Evolutionary conservation across 495 filamentous ascomycete genomes (phyloP).

Genomic region (Penicillium flavigenum): DNA sequence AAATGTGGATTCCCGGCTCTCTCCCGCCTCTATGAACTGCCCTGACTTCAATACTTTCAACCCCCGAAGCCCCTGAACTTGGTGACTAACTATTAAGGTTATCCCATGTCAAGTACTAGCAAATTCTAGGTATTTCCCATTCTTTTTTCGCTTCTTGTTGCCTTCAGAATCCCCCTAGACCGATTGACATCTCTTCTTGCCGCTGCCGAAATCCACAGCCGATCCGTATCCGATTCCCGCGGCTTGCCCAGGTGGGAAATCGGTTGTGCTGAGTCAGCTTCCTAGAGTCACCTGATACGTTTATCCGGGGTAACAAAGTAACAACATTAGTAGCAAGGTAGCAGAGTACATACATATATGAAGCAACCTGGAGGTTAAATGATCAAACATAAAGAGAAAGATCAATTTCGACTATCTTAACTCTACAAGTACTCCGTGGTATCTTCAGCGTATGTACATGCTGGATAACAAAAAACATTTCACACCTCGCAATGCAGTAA

Average conservation of each 20-base stretch:
- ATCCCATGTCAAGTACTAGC: neutral
- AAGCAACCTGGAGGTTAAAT: neutral
- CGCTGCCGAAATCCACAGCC: constrained; percentile 15
- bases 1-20: constrained; percentile 17
- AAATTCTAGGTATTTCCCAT: neutral
- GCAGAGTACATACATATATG: neutral
- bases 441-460: constrained; percentile 28
- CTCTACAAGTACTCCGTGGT: constrained; percentile 17
- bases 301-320: constrained; percentile 2
- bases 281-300: neutral
- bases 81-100: neutral
- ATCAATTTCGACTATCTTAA: neutral
- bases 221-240: constrained; percentile 12
- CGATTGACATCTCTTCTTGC: neutral
- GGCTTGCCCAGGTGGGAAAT: neutral
- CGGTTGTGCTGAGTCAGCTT: constrained; percentile 1
- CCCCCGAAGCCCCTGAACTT: neutral
- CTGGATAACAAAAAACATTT: constrained; percentile 10
- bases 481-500: constrained; percentile 22
- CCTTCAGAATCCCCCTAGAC: neutral
- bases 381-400: neutral
- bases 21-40: neutral
- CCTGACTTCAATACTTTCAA: neutral
- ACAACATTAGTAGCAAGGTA: too few species aligned
- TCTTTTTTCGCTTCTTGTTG: constrained; percentile 2